Evolutionary conservation across 495 filamentous ascomycete genomes (phyloP).

Genomic region (Penicillium daleae): DNA sequence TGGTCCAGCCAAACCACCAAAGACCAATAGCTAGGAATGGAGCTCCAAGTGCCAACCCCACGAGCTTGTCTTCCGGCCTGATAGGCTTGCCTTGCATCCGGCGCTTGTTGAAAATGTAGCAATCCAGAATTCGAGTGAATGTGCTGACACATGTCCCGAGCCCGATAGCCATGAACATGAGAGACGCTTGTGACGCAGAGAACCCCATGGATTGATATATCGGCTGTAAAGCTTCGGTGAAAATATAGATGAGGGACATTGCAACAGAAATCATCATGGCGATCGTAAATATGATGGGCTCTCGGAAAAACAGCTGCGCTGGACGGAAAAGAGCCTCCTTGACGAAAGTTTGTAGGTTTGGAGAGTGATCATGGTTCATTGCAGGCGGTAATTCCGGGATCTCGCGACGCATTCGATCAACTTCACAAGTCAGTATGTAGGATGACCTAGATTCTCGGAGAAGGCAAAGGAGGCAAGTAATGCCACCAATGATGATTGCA

Average conservation of each 20-base stretch:
- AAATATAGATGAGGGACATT: conserved; percentile 58
- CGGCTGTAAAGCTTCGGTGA: conserved; percentile 51
- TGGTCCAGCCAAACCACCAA: conserved; percentile 59
- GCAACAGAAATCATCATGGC: conserved; percentile 50
- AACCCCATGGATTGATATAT: conserved; percentile 52
- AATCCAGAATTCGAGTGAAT: conserved; percentile 49
- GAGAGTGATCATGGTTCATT: conserved; percentile 48
- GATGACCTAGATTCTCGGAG: conserved; percentile 52
- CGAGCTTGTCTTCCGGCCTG: conserved; percentile 55
- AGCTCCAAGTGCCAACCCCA: conserved; percentile 49
- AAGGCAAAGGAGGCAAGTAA: conserved; percentile 36
- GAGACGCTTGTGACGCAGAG: conserved; percentile 35
- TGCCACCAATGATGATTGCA: conserved; percentile 42
- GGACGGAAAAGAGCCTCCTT: conserved; percentile 48
- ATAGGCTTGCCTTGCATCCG: conserved; percentile 31
- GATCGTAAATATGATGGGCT: conserved; percentile 54
- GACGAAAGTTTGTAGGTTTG: conserved; percentile 41
- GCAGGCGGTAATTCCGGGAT: conserved; percentile 28
- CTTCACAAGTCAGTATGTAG: conserved; percentile 40
- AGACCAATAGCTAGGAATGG: conserved; percentile 47
- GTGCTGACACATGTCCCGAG: conserved; percentile 47
- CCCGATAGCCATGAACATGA: conserved; percentile 51
- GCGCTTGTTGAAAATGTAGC: conserved; percentile 32
- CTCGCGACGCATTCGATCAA: conserved; percentile 32
- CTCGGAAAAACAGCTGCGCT: conserved; percentile 49